A percentile compares a stretch with the other conserved stretches of the same genome.
Conservation (phyloP, 108 stramenopile species). For the Cylindrotheca fusiformis region DNA sequence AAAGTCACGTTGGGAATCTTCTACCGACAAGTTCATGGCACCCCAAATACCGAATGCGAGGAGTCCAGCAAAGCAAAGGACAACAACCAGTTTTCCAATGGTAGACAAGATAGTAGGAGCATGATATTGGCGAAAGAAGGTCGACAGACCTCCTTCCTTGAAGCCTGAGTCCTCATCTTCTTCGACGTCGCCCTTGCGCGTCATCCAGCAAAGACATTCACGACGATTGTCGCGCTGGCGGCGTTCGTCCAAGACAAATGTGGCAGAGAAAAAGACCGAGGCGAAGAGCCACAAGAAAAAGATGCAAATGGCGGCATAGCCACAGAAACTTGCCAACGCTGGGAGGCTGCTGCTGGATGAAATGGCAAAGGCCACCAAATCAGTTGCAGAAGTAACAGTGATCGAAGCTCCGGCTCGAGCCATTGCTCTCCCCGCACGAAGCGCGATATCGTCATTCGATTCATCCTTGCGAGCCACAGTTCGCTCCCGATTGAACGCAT, state of each 20-base stretch:
- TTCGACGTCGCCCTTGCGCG: slow-evolving; percentile 28
- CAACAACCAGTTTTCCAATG: slow-evolving; percentile 32
- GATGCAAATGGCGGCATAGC: slow-evolving; percentile 66
- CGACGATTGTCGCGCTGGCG: slow-evolving; percentile 71
- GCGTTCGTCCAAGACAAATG: slow-evolving; percentile 70
- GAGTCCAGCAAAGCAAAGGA: slow-evolving; percentile 43
- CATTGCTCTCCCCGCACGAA: slow-evolving; percentile 45
- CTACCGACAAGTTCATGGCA: slow-evolving; percentile 45
- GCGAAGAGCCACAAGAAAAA: slow-evolving; percentile 74
- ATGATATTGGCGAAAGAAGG: slow-evolving; percentile 57
- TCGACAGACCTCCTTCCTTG: slow-evolving; percentile 42
- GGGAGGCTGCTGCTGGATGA: slow-evolving; percentile 63
- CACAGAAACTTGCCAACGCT: slow-evolving; percentile 75
- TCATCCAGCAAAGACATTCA: slow-evolving; percentile 65
- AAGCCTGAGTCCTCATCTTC: slow-evolving; percentile 31
- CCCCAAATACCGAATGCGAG: slow-evolving; percentile 54
- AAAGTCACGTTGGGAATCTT: slow-evolving; percentile 59
- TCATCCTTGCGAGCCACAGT: slow-evolving; percentile 41
- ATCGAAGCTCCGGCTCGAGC: slow-evolving; percentile 59
- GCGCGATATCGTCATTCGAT: slow-evolving; percentile 34
- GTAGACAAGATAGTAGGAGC: slow-evolving; percentile 50
- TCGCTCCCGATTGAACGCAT: slow-evolving; percentile 67
- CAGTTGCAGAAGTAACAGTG: slow-evolving; percentile 75
- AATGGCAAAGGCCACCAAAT: slow-evolving; percentile 79
- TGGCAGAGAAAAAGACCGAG: slow-evolving; percentile 63